Evolutionary conservation across 148 eudicot species (phyloP).

Genomic region (Cornus controversa): DNA sequence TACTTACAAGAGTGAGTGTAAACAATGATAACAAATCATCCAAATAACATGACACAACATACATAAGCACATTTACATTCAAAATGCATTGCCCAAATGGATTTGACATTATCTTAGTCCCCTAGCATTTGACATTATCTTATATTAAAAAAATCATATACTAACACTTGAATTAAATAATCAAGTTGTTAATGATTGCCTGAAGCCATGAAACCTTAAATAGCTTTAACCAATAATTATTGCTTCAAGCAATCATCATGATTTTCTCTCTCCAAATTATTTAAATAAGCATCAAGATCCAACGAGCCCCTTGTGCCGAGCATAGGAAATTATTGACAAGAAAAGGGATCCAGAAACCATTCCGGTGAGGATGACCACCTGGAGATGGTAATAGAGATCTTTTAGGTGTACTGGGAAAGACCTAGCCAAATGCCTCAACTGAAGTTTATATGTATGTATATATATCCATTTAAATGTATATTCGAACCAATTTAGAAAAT

Average conservation of each 20-base stretch:
- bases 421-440: not conserved
- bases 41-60: not conserved
- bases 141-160: too few species aligned
- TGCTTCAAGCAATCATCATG: not conserved
- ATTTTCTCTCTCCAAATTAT: not conserved
- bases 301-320: slow-evolving; percentile 74
- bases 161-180: not conserved
- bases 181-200: not conserved
- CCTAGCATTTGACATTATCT: too few species aligned
- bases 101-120: too few species aligned
- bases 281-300: slow-evolving; percentile 44
- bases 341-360: slow-evolving; percentile 53
- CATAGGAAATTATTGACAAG: slow-evolving; percentile 57
- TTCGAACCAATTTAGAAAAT: too few species aligned
- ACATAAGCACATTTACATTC: not conserved
- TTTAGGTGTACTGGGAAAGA: not conserved
- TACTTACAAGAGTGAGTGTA: not conserved
- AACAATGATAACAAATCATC: not conserved
- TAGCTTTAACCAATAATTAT: too few species aligned
- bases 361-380: slow-evolving; percentile 75
- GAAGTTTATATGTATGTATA: too few species aligned
- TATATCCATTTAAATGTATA: too few species aligned
- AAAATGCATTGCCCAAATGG: not conserved
- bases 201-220: not conserved
- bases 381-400: not conserved